Base-by-base conservation (phyloP, 1,284 basidiomycete genomes). In the Ganoderma multipileum region DNA sequence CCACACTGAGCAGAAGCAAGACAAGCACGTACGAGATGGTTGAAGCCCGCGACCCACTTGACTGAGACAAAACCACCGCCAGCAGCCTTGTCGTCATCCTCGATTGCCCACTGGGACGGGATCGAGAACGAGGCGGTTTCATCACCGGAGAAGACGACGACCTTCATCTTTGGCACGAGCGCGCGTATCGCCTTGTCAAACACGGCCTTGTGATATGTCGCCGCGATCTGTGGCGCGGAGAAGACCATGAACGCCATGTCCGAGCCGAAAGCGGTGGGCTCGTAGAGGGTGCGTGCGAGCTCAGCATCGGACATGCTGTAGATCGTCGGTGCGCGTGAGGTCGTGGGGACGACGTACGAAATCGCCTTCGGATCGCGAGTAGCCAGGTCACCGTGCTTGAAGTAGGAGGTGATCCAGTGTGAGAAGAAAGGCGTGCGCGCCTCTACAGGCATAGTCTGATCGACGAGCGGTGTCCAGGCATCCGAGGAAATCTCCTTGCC, bases 321-420 rank as follows among this genome's bases (percentile, higher is more conserved):
- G 41, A 75, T 64, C 2, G 72, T 76, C 2, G 77, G 75, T 23
- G 63, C 61, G 26, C 70, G 74, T 38, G 20, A 59, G 0, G 69
- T 66, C 16, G 70, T 58, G 16, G 77, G 74, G 26, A 76, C 36
- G 54, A 73, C 57, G 66, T 76, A 76, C 2, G 62, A 61, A 23
- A 72, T 64, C 9, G 65, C 52, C 36, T 72, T 68, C 16, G 71
- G 65, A 58, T 81, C 77, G 26, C 75, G 76, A 39, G 72, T 72
- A 14, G 74, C 63, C 30, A 82, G 67, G 65, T 79, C 79, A 28
- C 75, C 76, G 68, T 83, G 82, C 16, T 78, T 68, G 71, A 80
- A 83, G 69, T 82, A 81, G 2, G 76, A 68, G 2, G 79, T 77
- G 30, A 80, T 60, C 80, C 80, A 82, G 14, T 73, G 73, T 3